Evolutionary conservation across 495 filamentous ascomycete species (phyloP), one percentile per base, ranked within the genome.

Genomic region (Hypoxylon cercidicola): DNA sequence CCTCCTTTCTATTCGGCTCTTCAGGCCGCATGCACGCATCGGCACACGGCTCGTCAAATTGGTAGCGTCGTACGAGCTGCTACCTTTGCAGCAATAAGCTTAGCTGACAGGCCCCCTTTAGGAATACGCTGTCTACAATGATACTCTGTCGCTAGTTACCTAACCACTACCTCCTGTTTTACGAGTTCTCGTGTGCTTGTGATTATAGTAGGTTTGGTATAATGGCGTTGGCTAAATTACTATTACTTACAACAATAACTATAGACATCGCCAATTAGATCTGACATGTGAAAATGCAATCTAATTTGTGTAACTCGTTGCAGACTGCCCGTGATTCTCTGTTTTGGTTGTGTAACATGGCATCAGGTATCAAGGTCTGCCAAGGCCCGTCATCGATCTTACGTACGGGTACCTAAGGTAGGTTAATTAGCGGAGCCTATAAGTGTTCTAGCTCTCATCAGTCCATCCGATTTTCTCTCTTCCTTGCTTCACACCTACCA

Each of bases 91-190:
- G 3, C 4, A 13, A 48, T 15, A 4, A 7, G 13, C n/a, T 23
- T 48, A 48, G 45, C 8, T 48, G 45, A 32, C 45, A 32, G 23
- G 45, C 45, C 12, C n/a, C 45, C 48, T 8, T 16, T n/a, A 34
- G 13, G 46, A 34, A 25, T 16, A 25, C n/a, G 32, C 32, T 15
- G 32, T 16, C 16, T 46, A 37, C 15, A 57, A 58, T 48, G 41
- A 49, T 59, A 49, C 34, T 37, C 34, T 59, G 49, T 47, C 34
- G 25, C 19, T 21, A 23, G 40, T 18, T 2, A 40, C 34, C 28
- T 2, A 40, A 41, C 28, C 34, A 35, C 41, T 23, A 41, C 40
- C 21, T 48, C 39, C 18, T 45, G 10, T 32, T 5, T 18, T 32
- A 25, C 23, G 34, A 49, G 6, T 7, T 7, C 30, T 30, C 45